Evolutionary conservation across 345 rosid species (phyloP).

Genomic region (Aegle marmelos): DNA sequence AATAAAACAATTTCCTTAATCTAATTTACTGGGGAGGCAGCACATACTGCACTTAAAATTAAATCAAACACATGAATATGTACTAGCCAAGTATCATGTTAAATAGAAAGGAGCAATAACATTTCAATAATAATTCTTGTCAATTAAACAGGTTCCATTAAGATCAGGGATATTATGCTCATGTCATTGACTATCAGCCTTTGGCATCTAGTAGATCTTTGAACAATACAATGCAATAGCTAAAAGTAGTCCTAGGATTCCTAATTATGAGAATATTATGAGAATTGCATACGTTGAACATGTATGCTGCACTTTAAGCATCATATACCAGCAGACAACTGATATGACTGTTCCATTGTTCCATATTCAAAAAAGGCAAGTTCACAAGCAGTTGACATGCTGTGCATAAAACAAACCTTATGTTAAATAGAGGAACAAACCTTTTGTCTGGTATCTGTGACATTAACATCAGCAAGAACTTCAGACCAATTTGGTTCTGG

Average conservation of each 20-base stretch:
- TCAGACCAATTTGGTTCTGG: conserved; percentile 67
- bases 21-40: background rate
- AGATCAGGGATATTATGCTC: background rate
- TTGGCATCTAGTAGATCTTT: background rate
- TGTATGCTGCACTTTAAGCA: background rate
- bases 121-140: background rate
- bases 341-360: background rate
- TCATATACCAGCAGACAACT: background rate
- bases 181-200: background rate
- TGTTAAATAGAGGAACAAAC: conserved; percentile 31
- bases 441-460: conserved; percentile 44
- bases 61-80: background rate
- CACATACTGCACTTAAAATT: background rate
- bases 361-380: background rate
- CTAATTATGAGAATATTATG: background rate
- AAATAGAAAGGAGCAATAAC: background rate
- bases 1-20: background rate
- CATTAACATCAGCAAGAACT: conserved; percentile 49
- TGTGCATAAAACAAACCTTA: conserved; percentile 3
- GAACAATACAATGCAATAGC: background rate
- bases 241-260: background rate
- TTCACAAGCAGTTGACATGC: background rate
- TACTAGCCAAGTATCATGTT: background rate
- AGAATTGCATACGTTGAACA: background rate
- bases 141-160: background rate